Evolutionary conservation across 148 eudicot species (phyloP).

Genomic region (Rhododendron kiyosumense): DNA sequence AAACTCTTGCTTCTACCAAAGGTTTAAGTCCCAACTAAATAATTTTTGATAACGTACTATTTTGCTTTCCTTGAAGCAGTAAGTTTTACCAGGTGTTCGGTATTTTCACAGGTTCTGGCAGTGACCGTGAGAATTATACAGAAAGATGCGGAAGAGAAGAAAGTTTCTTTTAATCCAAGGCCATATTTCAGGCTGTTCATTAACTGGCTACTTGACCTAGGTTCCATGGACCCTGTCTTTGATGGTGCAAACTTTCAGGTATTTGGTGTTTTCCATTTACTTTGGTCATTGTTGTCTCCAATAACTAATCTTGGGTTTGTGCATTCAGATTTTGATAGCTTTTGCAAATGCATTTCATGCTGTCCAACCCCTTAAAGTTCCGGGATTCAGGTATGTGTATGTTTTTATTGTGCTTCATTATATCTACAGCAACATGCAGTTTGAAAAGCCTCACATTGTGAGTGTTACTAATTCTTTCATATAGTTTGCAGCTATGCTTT

Average conservation of each 20-base stretch:
- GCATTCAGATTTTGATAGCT: constrained; percentile 69
- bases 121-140: constrained; percentile 72
- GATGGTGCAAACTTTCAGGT: constrained; percentile 93
- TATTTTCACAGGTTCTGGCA: constrained; percentile 51
- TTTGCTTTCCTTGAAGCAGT: not conserved
- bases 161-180: constrained; percentile 74
- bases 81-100: not conserved
- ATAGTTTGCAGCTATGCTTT: not conserved
- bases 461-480: not conserved
- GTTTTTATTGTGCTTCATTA: constrained; percentile 4
- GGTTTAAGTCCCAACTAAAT: constrained; percentile 32
- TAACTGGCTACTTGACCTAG: constrained; percentile 71
- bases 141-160: constrained; percentile 84
- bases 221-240: constrained; percentile 67
- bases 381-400: constrained; percentile 83
- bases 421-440: not conserved
- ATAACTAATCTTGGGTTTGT: constrained; percentile 10
- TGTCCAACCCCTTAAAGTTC: constrained; percentile 86
- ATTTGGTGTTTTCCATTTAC: constrained; percentile 9
- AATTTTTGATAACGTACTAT: not conserved
- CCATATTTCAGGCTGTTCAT: constrained; percentile 90
- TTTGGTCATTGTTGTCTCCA: not conserved
- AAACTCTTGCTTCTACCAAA: constrained; percentile 73
- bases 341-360: constrained; percentile 92
- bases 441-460: not conserved